phyloP scores from a whole-genome alignment of 2,329 filamentous ascomycete genomes.

The Fusarium dlaminii region DNA sequence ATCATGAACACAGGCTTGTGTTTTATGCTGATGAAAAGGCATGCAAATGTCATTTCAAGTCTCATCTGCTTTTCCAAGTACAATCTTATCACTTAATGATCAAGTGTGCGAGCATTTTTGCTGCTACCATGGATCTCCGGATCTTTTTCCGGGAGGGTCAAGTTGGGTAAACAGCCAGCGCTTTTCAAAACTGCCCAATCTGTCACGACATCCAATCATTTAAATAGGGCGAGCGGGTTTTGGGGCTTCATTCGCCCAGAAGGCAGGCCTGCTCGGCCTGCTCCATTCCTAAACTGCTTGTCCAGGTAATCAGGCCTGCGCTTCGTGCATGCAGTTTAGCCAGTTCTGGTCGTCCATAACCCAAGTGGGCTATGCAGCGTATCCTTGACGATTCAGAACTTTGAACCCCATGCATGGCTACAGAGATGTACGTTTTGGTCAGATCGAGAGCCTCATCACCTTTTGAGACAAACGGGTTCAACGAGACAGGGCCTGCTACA shows the following conservation, averaged over 20 bases:
- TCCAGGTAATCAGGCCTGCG: slow-evolving; percentile 32
- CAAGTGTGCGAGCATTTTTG: slow-evolving; percentile 23
- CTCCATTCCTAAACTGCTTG: slow-evolving; percentile 32
- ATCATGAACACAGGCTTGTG: background rate
- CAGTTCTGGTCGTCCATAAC: slow-evolving; percentile 31
- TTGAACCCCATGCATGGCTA: slow-evolving; percentile 35
- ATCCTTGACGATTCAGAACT: slow-evolving; percentile 30
- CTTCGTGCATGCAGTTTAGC: slow-evolving; percentile 32
- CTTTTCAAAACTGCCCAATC: slow-evolving; percentile 42
- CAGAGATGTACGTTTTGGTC: slow-evolving; percentile 23
- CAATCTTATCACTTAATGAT: background rate
- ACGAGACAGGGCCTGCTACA: slow-evolving; percentile 16
- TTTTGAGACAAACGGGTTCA: slow-evolving; percentile 28
- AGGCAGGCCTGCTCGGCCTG: slow-evolving; percentile 29
- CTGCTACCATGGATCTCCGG: slow-evolving; percentile 29
- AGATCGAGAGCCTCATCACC: slow-evolving; percentile 39
- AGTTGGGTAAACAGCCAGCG: slow-evolving; percentile 39
- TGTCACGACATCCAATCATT: slow-evolving; percentile 40
- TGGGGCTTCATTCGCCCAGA: slow-evolving; percentile 29
- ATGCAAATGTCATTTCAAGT: background rate
- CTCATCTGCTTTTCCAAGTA: slow-evolving; percentile 2
- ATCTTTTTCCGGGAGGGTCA: slow-evolving; percentile 38
- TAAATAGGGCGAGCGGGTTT: slow-evolving; percentile 36
- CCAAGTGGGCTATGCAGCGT: slow-evolving; percentile 30
- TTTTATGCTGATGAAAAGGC: background rate